phyloP scores from a whole-genome alignment of 805 yeast species.

The Pichia californica region DNA sequence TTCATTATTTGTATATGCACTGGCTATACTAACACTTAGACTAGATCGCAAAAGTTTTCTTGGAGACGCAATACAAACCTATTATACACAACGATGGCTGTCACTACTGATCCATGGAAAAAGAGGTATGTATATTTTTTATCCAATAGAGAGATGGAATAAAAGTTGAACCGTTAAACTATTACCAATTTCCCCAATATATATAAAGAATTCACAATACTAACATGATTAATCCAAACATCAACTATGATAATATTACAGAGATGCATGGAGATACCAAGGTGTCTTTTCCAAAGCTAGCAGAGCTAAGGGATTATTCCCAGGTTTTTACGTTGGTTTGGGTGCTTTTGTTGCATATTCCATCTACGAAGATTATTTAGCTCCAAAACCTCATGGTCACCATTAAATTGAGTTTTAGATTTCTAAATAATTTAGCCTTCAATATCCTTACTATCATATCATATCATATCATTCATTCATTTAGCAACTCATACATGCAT shows the following conservation, averaged over 20 bases:
- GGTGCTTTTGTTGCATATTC: slow-evolving; percentile 66
- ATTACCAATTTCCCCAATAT: no score
- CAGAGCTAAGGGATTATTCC: slow-evolving; percentile 66
- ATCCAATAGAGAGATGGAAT: background rate
- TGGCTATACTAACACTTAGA: no score
- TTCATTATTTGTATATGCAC: no score
- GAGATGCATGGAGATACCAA: slow-evolving; percentile 89
- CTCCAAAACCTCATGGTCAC: slow-evolving; percentile 20
- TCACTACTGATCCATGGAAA: slow-evolving; percentile 39
- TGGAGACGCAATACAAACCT: no score
- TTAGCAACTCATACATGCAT: no score
- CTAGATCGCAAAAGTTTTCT: no score
- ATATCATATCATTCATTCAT: no score
- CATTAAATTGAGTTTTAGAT: slow-evolving; percentile 1
- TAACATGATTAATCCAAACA: no score
- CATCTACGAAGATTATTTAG: slow-evolving; percentile 51
- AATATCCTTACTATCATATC: no score
- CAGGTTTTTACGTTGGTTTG: slow-evolving; percentile 74
- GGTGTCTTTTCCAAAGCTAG: slow-evolving; percentile 70
- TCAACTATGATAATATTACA: no score
- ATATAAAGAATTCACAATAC: no score
- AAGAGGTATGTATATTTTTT: slow-evolving; percentile 4
- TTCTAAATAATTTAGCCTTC: no score
- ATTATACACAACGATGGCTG: slow-evolving; percentile 23
- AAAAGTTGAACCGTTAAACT: background rate